Percentiles rank a stretch among this genome's conserved stretches.
Conservation (phyloP, 805 yeast genomes). For the Ogataea populi-albae region DNA sequence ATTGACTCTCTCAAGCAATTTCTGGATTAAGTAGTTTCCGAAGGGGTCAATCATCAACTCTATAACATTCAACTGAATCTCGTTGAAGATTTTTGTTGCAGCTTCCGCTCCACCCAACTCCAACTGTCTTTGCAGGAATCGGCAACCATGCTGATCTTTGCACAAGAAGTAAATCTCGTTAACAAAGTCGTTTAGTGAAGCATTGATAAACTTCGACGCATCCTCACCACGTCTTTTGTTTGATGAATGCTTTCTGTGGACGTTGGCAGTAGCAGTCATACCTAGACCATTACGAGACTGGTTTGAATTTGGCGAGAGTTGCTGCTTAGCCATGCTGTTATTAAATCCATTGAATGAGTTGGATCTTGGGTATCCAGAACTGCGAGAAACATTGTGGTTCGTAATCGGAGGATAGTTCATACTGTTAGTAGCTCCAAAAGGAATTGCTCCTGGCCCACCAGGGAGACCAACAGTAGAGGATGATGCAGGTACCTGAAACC, state of each 20-base stretch:
- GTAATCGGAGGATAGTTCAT: conserved; percentile 3
- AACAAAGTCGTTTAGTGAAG: conserved; percentile 62
- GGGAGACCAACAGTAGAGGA: conserved; percentile 5
- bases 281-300: conserved; percentile 20
- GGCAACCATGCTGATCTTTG: conserved; percentile 95
- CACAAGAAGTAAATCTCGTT: conserved; percentile 79
- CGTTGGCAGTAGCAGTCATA: conserved; percentile 31
- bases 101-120: conserved; percentile 61
- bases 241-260: conserved; percentile 35
- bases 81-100: conserved; percentile 74
- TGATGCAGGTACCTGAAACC: conserved; percentile 7
- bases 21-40: conserved; percentile 95
- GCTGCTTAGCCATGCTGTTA: conserved; percentile 2
- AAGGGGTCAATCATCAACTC: conserved; percentile 94
- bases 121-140: conserved; percentile 84
- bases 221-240: conserved; percentile 53
- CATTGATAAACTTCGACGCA: conserved; percentile 65
- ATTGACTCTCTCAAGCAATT: conserved; percentile 73
- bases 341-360: conserved; percentile 12
- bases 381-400: conserved; percentile 2
- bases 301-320: conserved; percentile 9
- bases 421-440: conserved; percentile 2
- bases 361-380: conserved; percentile 10
- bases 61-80: conserved; percentile 71
- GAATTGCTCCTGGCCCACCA: conserved; percentile 2